These are phyloP conservation scores for Mortierella sp. DNA, from an alignment of 371 early-diverging fungal genomes.

Conservation along the genomic window DNA sequence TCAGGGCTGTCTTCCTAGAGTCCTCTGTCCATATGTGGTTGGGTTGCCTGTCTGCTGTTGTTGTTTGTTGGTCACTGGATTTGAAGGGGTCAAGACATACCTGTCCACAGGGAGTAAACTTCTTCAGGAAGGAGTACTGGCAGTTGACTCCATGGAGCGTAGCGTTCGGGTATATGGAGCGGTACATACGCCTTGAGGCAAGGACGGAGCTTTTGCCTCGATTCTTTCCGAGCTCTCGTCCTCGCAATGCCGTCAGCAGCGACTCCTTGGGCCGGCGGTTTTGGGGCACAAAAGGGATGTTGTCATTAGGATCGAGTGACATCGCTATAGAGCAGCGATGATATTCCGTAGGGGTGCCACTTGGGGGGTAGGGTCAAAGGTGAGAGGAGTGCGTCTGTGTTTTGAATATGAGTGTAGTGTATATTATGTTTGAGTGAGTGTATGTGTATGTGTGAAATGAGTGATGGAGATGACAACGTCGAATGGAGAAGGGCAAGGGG, in stretches of 20 bases:
- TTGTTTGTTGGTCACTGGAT: background rate
- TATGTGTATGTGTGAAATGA: background rate
- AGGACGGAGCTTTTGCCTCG: slow-evolving; percentile 34
- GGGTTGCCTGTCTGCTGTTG: background rate
- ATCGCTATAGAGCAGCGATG: slow-evolving; percentile 12
- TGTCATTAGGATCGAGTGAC: slow-evolving; percentile 14
- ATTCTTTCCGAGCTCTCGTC: slow-evolving; percentile 37
- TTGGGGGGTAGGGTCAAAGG: background rate
- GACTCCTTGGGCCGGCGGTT: slow-evolving; percentile 37
- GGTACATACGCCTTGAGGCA: slow-evolving; percentile 36
- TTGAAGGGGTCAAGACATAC: slow-evolving; percentile 8
- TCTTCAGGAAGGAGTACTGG: slow-evolving; percentile 48
- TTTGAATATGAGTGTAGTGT: background rate
- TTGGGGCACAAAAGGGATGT: slow-evolving; percentile 25
- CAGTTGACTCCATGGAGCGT: slow-evolving; percentile 53
- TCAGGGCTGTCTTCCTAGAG: background rate
- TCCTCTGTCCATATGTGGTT: background rate
- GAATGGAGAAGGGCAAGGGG: background rate
- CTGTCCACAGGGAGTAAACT: slow-evolving; percentile 55
- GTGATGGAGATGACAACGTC: background rate
- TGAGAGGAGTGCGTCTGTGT: too few relatives aligned
- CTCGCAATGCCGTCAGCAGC: slow-evolving; percentile 26
- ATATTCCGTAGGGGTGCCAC: slow-evolving; percentile 2
- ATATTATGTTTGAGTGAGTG: too few relatives aligned
- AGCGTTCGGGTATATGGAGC: slow-evolving; percentile 46